Evolutionary conservation across 768 basidiomycete species (phyloP), one percentile per base, ranked within the genome.

Genomic region (Hypholoma sublateritium): DNA sequence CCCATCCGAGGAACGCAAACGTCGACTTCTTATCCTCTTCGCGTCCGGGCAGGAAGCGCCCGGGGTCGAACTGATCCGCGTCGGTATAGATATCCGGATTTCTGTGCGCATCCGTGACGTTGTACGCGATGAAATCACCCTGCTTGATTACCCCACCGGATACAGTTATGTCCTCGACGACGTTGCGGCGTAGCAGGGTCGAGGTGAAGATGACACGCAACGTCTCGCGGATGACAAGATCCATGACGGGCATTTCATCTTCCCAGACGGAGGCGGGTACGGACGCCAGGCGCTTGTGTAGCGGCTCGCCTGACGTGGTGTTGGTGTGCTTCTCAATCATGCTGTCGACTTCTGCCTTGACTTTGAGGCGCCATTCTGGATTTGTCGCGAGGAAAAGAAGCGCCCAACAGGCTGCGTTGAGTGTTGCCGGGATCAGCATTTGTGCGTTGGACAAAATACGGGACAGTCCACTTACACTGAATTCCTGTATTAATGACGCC

Each of bases 221-320:
- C 0, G 77, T 78, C 57, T 80, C 77, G 3, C 74, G 70, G 25
- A 77, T 71, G 14, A 75, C 69, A 9, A 69, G 52, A 3, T 78
- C 76, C 52, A 77, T 34, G 3, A 64, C 58, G 0, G 76, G 77
- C 65, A 76, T 66, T 42, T 74, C 69, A 6, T 76, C 74, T 55
- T 80, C 78, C 78, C 77, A 80, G 19, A 67, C 74, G 3, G 52
- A 47, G 28, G 75, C 59, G 1, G 77, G 74, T 36, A 80, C 65
- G 1, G 65, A 39, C 0, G 74, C 56, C 8, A 80, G 70, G 0
- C 70, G 72, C 50, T 70, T 66, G 48, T 76, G 70, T 5, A 76
- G 59, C 1, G 71, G 62, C 14, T 75, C 71, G 1, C 53, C 35
- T 4, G 68, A 61, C 8, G 67, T 50, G 2, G 62, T 53, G 57